These are phyloP conservation scores for Rhizopus arrhizus DNA, from an alignment of 371 early-diverging fungal species.

Conservation along the genomic window DNA sequence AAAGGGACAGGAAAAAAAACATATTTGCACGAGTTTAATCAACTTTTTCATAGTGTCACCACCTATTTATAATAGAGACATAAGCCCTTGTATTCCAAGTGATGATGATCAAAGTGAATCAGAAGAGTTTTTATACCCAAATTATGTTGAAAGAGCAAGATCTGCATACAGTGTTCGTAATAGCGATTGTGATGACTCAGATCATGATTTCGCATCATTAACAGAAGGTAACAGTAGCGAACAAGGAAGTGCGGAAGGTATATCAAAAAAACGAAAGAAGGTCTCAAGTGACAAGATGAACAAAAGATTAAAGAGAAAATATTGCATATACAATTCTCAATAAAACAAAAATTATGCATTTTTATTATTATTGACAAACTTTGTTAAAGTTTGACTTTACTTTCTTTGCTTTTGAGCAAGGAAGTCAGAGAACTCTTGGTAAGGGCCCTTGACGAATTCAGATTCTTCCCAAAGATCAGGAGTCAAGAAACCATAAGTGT, in stretches of 20 bases:
- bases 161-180: not conserved
- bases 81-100: not conserved
- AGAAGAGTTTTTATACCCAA: not conserved
- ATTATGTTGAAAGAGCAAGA: not conserved
- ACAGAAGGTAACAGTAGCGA: not conserved
- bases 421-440: slow-evolving; percentile 93
- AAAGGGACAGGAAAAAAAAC: too few relatives aligned
- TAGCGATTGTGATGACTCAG: not conserved
- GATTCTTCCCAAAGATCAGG: slow-evolving; percentile 97
- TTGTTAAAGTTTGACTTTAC: slow-evolving; percentile 30
- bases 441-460: slow-evolving; percentile 85
- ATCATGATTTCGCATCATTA: not conserved
- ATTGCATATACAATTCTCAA: too few relatives aligned
- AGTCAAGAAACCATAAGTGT: slow-evolving; percentile 97
- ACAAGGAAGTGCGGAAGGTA: too few relatives aligned
- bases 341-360: not conserved
- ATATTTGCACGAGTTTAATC: too few relatives aligned
- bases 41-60: too few relatives aligned
- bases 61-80: too few relatives aligned
- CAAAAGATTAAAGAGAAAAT: not conserved
- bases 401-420: slow-evolving; percentile 69
- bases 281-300: not conserved
- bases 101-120: not conserved
- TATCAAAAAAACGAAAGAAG: too few relatives aligned
- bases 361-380: not conserved